Conservation (phyloP, 148 eudicot genomes). For the Cornus florida region DNA sequence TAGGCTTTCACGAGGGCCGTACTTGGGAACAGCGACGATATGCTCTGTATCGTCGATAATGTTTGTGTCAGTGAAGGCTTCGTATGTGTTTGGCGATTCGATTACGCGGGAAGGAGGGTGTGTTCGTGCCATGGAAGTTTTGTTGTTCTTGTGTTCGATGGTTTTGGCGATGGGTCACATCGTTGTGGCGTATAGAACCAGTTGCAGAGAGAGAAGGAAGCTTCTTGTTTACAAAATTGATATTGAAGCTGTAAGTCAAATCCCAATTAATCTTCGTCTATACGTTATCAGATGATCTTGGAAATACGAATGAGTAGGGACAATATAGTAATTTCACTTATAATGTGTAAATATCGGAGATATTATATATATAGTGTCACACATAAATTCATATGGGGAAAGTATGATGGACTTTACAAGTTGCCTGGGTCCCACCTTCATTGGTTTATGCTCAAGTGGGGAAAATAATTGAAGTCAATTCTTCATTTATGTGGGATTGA, state of each 20-base stretch:
- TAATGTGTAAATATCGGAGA: no score
- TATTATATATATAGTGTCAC: not conserved
- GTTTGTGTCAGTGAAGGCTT: slow-evolving; percentile 68
- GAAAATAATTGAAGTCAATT: no score
- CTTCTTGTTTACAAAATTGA: slow-evolving; percentile 85
- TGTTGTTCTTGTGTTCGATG: slow-evolving; percentile 56
- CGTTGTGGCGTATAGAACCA: slow-evolving; percentile 76
- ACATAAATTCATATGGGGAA: not conserved
- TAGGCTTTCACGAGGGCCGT: slow-evolving; percentile 65
- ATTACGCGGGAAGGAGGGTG: not conserved
- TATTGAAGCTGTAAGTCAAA: slow-evolving; percentile 81
- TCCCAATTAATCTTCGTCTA: no score
- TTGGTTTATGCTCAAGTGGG: not conserved
- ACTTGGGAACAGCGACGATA: slow-evolving; percentile 53
- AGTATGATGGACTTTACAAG: not conserved
- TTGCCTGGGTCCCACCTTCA: not conserved
- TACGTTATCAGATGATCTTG: not conserved
- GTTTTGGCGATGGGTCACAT: slow-evolving; percentile 71
- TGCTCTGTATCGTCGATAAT: slow-evolving; percentile 59
- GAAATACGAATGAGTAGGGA: no score
- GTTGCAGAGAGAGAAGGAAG: slow-evolving; percentile 85
- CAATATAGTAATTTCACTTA: not conserved
- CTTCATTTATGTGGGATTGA: no score
- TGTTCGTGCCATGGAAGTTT: slow-evolving; percentile 18
- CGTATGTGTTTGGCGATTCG: slow-evolving; percentile 46